Evolutionary conservation across 2,329 filamentous ascomycete species (phyloP).

Genomic region (Pezicula rhizophila): DNA sequence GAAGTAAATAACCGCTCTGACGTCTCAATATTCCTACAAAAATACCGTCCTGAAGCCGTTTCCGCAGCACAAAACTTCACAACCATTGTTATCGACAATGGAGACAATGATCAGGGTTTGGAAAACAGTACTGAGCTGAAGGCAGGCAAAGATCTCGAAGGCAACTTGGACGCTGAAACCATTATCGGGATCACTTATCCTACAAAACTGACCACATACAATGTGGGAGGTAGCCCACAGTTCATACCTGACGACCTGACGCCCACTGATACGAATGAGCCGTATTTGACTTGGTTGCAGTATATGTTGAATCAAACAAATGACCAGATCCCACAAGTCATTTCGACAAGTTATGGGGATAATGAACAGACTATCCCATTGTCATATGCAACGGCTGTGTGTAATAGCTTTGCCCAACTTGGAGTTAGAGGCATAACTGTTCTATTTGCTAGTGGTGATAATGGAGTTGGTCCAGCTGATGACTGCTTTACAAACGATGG

Average conservation of each 20-base stretch:
- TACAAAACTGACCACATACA: slow-evolving; percentile 46
- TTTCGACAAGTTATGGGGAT: slow-evolving; percentile 53
- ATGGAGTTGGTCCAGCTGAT: slow-evolving; percentile 37
- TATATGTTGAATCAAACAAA: slow-evolving; percentile 40
- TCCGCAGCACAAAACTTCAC: background rate
- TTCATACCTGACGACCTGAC: slow-evolving; percentile 38
- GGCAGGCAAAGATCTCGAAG: slow-evolving; percentile 32
- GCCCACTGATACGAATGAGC: slow-evolving; percentile 42
- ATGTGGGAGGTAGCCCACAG: slow-evolving; percentile 49
- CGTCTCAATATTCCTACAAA: background rate
- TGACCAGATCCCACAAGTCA: slow-evolving; percentile 42
- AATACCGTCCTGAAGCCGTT: slow-evolving; percentile 1
- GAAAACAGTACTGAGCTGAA: slow-evolving; percentile 4
- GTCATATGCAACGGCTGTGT: slow-evolving; percentile 46
- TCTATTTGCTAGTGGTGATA: slow-evolving; percentile 46
- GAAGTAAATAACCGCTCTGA: slow-evolving; percentile 1
- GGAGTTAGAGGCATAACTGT: slow-evolving; percentile 46
- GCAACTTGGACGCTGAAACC: slow-evolving; percentile 50
- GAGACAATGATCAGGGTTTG: slow-evolving; percentile 4
- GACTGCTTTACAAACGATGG: slow-evolving; percentile 51
- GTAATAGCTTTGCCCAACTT: slow-evolving; percentile 46
- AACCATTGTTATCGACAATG: slow-evolving; percentile 1
- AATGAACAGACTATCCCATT: slow-evolving; percentile 49
- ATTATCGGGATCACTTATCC: slow-evolving; percentile 49
- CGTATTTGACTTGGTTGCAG: slow-evolving; percentile 48